These are phyloP conservation scores for Penicillium sp. DNA, from an alignment of 2,329 filamentous ascomycete genomes.

Conservation along the genomic window DNA sequence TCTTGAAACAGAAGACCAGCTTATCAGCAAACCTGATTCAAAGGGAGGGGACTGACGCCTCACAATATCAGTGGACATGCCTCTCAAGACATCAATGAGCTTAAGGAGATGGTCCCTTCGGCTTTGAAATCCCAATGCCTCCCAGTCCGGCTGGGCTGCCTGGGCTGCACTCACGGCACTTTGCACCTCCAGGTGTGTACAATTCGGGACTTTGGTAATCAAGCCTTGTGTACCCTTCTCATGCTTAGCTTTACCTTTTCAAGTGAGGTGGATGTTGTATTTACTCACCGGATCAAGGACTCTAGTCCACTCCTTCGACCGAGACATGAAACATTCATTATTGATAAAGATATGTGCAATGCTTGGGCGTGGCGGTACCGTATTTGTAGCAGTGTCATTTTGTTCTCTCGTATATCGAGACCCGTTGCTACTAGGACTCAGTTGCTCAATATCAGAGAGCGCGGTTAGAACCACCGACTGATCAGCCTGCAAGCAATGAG, in stretches of 20 bases:
- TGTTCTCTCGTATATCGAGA: not conserved
- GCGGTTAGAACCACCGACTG: not conserved
- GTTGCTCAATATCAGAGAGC: not conserved
- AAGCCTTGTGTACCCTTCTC: constrained; percentile 18
- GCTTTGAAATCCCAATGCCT: constrained; percentile 12
- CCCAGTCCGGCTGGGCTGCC: constrained; percentile 22
- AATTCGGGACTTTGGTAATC: constrained; percentile 20
- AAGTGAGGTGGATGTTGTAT: not conserved
- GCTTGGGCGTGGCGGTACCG: constrained; percentile 23
- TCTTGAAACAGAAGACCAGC: not conserved
- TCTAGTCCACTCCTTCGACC: constrained; percentile 20
- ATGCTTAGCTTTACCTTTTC: not conserved
- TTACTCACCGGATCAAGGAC: constrained; percentile 22
- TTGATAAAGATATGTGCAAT: constrained; percentile 22
- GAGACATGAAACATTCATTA: constrained; percentile 22
- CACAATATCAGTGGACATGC: constrained; percentile 15
- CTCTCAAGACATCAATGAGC: constrained; percentile 16
- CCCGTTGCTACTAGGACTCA: not conserved
- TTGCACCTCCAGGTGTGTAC: constrained; percentile 22
- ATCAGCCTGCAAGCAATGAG: not conserved
- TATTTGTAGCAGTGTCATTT: not conserved
- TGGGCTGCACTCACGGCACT: constrained; percentile 19
- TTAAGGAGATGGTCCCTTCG: constrained; percentile 18
- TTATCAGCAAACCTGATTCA: not conserved
- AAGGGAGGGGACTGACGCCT: not conserved